A percentile compares a stretch with the other conserved stretches of the same genome.
Conservation (phyloP, 495 filamentous ascomycete species). For the Penicillium coprophilum region DNA sequence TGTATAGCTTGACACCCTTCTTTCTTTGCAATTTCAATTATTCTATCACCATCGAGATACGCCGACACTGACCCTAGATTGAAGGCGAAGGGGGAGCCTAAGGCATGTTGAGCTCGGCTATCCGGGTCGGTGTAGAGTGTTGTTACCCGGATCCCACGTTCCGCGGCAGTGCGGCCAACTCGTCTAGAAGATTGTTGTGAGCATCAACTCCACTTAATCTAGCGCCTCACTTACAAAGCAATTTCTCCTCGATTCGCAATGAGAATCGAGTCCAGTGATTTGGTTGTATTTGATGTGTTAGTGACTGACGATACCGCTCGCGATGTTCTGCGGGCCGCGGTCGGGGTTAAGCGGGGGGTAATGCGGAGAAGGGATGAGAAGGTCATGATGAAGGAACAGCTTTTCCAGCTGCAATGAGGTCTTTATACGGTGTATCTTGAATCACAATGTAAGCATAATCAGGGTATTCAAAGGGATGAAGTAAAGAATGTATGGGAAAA, state of each 20-base stretch:
- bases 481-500: conserved; percentile 12
- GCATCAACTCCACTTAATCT: neutral
- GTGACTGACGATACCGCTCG: conserved; percentile 40
- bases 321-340: conserved; percentile 34
- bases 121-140: conserved; percentile 96
- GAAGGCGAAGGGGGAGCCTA: conserved; percentile 75
- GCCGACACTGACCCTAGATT: conserved; percentile 78
- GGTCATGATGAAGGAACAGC: conserved; percentile 35
- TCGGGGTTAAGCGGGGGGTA: conserved; percentile 40
- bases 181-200: conserved; percentile 51
- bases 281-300: conserved; percentile 19
- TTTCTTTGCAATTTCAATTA: conserved; percentile 81
- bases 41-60: conserved; percentile 90
- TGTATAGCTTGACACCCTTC: conserved; percentile 88
- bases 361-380: conserved; percentile 51
- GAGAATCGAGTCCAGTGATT: conserved; percentile 76
- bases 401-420: conserved; percentile 10
- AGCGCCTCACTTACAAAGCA: conserved; percentile 60
- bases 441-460: conserved; percentile 25
- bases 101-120: conserved; percentile 80
- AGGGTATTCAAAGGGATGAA: conserved; percentile 9
- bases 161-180: conserved; percentile 79
- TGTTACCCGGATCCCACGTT: conserved; percentile 89
- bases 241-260: conserved; percentile 99
- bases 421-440: conserved; percentile 4